Conservation (phyloP, 106 monocot genomes). For the Iris macrosiphon region DNA sequence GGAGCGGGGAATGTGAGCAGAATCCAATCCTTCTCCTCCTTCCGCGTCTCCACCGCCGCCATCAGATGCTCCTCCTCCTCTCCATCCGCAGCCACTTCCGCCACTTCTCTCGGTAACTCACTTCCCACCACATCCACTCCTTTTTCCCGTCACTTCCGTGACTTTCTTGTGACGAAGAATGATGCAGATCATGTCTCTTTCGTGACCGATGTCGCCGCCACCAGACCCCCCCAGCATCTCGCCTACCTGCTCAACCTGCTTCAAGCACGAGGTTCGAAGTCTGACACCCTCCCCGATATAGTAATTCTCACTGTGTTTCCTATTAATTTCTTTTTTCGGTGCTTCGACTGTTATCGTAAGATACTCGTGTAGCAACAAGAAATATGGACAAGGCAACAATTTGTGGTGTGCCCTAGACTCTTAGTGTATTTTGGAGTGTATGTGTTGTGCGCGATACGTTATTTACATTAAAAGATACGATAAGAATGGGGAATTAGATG, state of each 20-base stretch:
- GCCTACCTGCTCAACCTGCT: conserved; percentile 62
- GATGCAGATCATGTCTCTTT: conserved; percentile 71
- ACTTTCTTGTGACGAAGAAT: neutral
- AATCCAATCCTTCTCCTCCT: conserved; percentile 17
- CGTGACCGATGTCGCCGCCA: conserved; percentile 58
- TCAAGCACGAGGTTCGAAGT: conserved; percentile 44
- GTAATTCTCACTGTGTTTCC: neutral
- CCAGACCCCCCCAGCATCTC: conserved; percentile 72
- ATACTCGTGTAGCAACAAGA: too few species aligned
- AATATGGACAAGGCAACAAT: too few species aligned
- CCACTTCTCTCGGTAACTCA: conserved; percentile 13
- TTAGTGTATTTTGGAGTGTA: too few species aligned
- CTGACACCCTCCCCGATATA: too few species aligned
- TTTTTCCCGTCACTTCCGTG: neutral
- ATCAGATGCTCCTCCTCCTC: conserved; percentile 25
- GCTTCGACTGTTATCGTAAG: neutral
- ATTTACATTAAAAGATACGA: too few species aligned
- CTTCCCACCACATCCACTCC: conserved; percentile 1
- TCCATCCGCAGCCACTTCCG: conserved; percentile 2
- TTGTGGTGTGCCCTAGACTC: too few species aligned
- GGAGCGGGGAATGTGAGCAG: conserved; percentile 7
- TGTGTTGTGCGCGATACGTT: too few species aligned
- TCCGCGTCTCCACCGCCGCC: neutral
- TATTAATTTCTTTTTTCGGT: neutral
- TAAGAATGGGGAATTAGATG: too few species aligned